Conservation (phyloP, 768 basidiomycete species). For the Lactarius tabidus region DNA sequence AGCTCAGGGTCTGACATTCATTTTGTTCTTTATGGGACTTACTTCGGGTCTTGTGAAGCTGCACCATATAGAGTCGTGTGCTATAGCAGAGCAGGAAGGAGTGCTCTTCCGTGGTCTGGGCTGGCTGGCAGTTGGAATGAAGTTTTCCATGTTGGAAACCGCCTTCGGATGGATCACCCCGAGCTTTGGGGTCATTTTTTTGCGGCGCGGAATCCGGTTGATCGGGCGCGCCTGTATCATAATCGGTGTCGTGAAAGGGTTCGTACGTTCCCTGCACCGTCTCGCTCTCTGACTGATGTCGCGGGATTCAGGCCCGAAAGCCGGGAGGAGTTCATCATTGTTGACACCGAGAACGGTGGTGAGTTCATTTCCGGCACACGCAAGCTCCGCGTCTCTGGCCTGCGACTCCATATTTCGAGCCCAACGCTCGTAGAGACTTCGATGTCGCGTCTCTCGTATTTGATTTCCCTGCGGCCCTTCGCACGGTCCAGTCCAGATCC, state of each 20-base stretch:
- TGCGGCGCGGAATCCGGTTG: conserved; percentile 56
- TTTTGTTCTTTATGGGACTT: conserved; percentile 56
- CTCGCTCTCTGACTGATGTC: not conserved
- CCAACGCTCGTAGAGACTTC: conserved; percentile 16
- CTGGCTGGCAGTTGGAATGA: conserved; percentile 61
- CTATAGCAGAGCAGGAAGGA: conserved; percentile 42
- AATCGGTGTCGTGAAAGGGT: conserved; percentile 69
- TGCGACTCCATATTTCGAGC: conserved; percentile 14
- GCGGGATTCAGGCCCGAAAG: conserved; percentile 16
- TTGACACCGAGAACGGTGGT: conserved; percentile 10
- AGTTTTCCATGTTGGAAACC: conserved; percentile 62
- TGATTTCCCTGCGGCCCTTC: conserved; percentile 10
- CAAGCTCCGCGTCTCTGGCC: conserved; percentile 7
- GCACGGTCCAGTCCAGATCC: not conserved
- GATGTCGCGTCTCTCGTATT: conserved; percentile 17
- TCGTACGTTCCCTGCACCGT: conserved; percentile 27
- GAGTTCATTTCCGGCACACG: conserved; percentile 18
- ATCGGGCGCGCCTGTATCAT: conserved; percentile 51
- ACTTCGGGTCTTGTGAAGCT: conserved; percentile 46
- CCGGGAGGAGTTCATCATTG: conserved; percentile 22
- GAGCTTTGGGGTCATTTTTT: conserved; percentile 49
- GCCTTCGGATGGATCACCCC: conserved; percentile 56
- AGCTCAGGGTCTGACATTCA: conserved; percentile 57
- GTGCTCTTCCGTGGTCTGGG: conserved; percentile 53
- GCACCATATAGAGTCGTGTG: conserved; percentile 46